phyloP scores from a whole-genome alignment of 106 monocot genomes.

The Iris macrosiphon region DNA sequence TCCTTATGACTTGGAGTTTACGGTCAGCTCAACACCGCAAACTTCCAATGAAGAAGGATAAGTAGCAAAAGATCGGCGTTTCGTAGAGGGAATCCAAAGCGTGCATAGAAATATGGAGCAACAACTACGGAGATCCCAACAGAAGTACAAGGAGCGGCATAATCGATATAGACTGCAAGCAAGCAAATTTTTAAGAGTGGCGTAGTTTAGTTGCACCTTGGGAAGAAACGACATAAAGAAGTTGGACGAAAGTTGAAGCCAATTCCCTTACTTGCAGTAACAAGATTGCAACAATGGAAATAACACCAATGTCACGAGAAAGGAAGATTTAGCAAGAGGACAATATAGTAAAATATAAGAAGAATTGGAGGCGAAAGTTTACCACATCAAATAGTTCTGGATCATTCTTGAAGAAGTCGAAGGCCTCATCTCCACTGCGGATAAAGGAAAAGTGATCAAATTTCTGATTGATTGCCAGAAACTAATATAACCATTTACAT shows the following conservation, averaged over 20 bases:
- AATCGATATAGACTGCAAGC: neutral
- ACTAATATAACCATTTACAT: neutral
- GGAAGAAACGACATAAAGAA: neutral
- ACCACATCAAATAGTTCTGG: conserved; percentile 93
- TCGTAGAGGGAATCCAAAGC: neutral
- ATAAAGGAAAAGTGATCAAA: conserved; percentile 3
- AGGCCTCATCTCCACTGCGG: conserved; percentile 80
- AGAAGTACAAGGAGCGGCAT: neutral
- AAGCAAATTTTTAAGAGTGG: neutral
- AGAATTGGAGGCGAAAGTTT: conserved; percentile 11
- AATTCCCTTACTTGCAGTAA: no score
- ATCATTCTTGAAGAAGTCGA: conserved; percentile 73
- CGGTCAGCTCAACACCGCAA: no score
- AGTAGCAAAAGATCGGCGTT: neutral
- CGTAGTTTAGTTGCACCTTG: neutral
- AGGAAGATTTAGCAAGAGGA: neutral
- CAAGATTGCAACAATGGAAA: no score
- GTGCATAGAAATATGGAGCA: neutral
- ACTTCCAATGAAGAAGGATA: neutral
- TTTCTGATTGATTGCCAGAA: neutral
- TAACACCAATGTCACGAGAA: neutral
- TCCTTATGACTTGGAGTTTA: neutral
- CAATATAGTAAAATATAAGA: neutral
- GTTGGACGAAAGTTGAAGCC: neutral
- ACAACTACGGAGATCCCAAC: neutral